Percentiles rank a stretch among this genome's conserved stretches.
These are phyloP conservation scores for Teratosphaeria viscida DNA, from an alignment of 2,329 filamentous ascomycete species.

Conservation along the genomic window DNA sequence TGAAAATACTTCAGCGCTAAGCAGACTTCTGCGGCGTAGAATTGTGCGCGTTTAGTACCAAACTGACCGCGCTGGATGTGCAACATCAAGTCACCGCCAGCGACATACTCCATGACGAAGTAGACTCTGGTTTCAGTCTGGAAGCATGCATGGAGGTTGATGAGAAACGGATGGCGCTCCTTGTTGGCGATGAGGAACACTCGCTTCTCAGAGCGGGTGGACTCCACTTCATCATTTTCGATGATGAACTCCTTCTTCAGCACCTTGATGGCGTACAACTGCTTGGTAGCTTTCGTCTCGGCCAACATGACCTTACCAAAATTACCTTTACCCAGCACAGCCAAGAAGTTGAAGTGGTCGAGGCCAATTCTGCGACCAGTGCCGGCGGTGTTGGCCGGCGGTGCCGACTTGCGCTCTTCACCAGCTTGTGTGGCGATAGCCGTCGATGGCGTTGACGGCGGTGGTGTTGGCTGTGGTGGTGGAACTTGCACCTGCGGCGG, in stretches of 20 bases:
- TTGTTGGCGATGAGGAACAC: constrained; percentile 97
- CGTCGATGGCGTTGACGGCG: constrained; percentile 20
- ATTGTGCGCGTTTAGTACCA: constrained; percentile 89
- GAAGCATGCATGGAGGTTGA: constrained; percentile 94
- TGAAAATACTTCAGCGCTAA: constrained; percentile 98
- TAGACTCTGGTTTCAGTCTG: constrained; percentile 97
- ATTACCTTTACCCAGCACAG: constrained; percentile 96
- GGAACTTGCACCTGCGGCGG: constrained; percentile 31
- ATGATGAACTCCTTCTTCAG: constrained; percentile 99
- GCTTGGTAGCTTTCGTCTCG: constrained; percentile 84
- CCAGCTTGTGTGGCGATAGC: constrained; percentile 17
- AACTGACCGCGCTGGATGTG: constrained; percentile 97
- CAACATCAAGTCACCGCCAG: constrained; percentile 95
- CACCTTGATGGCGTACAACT: constrained; percentile 96
- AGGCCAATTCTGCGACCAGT: constrained; percentile 80
- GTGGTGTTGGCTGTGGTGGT: constrained; percentile 30
- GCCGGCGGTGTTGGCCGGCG: constrained; percentile 57
- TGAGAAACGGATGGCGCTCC: constrained; percentile 89
- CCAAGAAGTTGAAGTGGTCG: constrained; percentile 98
- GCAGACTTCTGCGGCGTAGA: constrained; percentile 96
- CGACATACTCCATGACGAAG: constrained; percentile 99
- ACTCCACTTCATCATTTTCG: constrained; percentile 98
- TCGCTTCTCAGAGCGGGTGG: constrained; percentile 91
- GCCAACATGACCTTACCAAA: constrained; percentile 99
- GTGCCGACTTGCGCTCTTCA: constrained; percentile 49